Percentiles rank a stretch among this genome's conserved stretches.
Conservation (phyloP, 768 basidiomycete species). For the Steccherinum ochraceum region DNA sequence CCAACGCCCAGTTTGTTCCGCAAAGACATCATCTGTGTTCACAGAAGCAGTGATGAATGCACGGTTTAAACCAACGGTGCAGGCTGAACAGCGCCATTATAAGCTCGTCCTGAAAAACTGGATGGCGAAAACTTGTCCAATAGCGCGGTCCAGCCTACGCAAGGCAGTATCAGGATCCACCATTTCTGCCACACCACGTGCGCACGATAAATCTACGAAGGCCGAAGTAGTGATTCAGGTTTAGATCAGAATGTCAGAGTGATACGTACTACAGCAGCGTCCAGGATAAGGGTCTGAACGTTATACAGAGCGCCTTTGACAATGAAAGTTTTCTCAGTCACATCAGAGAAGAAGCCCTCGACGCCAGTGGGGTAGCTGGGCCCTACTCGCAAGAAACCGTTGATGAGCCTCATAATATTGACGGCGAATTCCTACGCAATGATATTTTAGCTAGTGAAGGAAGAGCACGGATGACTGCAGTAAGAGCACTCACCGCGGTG, state of each 20-base stretch:
- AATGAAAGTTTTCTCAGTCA: constrained; percentile 10
- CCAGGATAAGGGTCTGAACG: constrained; percentile 14
- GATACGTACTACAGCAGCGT: constrained; percentile 16
- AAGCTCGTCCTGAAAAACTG: background rate
- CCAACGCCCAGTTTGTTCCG: constrained; percentile 22
- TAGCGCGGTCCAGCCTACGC: constrained; percentile 23
- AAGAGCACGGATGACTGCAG: background rate
- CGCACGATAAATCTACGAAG: constrained; percentile 8
- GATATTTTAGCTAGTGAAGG: background rate
- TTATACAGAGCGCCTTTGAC: constrained; percentile 16
- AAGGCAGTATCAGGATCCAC: constrained; percentile 21
- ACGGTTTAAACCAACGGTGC: constrained; percentile 13
- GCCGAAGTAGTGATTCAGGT: background rate
- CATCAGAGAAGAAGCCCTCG: constrained; percentile 7
- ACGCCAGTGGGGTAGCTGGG: constrained; percentile 8
- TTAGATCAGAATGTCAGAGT: background rate
- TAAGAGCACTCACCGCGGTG: constrained; percentile 12
- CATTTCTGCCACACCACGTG: constrained; percentile 13
- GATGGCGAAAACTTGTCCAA: constrained; percentile 12
- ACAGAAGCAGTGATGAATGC: constrained; percentile 13
- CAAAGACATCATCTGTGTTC: constrained; percentile 20
- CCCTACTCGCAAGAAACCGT: constrained; percentile 9
- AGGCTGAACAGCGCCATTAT: constrained; percentile 8
- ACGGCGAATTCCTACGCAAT: constrained; percentile 15
- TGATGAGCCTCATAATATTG: constrained; percentile 8